phyloP scores from a whole-genome alignment of 257 asterid genomes.

The Nicotiana attenuata region DNA sequence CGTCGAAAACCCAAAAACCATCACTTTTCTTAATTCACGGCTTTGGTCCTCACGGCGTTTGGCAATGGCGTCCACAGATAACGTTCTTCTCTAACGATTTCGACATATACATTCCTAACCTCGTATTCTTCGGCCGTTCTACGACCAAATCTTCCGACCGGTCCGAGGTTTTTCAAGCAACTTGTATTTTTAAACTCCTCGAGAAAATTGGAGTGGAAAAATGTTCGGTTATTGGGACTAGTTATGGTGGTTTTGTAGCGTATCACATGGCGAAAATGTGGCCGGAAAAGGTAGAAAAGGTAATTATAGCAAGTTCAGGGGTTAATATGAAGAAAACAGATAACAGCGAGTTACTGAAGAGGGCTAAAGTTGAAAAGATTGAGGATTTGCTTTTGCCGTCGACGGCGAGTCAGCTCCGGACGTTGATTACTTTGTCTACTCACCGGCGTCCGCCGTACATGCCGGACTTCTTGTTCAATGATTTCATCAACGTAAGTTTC shows the following conservation, averaged over 20 bases:
- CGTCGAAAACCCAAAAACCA: conserved; percentile 35
- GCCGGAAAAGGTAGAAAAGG: conserved; percentile 77
- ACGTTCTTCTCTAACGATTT: conserved; percentile 39
- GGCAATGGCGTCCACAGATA: conserved; percentile 73
- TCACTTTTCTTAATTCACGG: conserved; percentile 63
- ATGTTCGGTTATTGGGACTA: conserved; percentile 64
- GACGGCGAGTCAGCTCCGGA: conserved; percentile 33
- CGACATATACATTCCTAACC: conserved; percentile 64
- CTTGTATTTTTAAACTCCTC: conserved; percentile 39
- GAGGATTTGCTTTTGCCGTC: conserved; percentile 60
- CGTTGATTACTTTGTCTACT: conserved; percentile 27
- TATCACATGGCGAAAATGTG: conserved; percentile 57
- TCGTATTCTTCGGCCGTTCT: conserved; percentile 66
- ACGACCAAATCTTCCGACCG: conserved; percentile 38
- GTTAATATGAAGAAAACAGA: conserved; percentile 50
- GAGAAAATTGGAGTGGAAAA: conserved; percentile 40
- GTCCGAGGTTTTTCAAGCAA: conserved; percentile 74
- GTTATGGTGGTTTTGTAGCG: conserved; percentile 89
- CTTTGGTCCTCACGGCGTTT: conserved; percentile 60
- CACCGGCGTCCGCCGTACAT: conserved; percentile 29
- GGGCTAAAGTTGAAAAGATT: conserved; percentile 36
- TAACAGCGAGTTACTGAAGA: conserved; percentile 35
- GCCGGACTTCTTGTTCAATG: conserved; percentile 64
- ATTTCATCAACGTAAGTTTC: conserved; percentile 36
- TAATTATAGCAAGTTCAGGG: conserved; percentile 81